A percentile compares a stretch with the other conserved stretches of the same genome.
phyloP scores from a whole-genome alignment of 257 asterid genomes.

The Coffea eugenioides region DNA sequence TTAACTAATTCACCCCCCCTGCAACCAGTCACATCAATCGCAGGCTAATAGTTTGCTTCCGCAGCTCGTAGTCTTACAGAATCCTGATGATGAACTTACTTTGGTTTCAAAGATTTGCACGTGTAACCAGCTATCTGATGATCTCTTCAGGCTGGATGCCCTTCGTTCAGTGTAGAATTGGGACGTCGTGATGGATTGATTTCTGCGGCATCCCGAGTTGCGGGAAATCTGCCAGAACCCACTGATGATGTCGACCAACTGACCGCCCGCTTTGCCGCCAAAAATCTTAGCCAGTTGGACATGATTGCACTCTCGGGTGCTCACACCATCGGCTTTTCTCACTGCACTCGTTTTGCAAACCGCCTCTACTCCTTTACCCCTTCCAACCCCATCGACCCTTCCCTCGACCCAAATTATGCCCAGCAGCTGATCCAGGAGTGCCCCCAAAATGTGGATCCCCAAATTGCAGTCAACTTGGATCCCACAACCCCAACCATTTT shows the following conservation, averaged over 20 bases:
- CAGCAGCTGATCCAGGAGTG: slow-evolving; percentile 54
- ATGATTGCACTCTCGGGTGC: slow-evolving; percentile 70
- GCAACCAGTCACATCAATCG: too few species aligned
- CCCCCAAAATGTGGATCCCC: slow-evolving; percentile 52
- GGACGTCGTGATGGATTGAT: slow-evolving; percentile 70
- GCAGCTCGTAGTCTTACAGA: too few species aligned
- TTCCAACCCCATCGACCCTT: slow-evolving; percentile 54
- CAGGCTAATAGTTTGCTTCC: too few species aligned
- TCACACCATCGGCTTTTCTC: slow-evolving; percentile 75
- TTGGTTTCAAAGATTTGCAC: too few species aligned
- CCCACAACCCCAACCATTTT: slow-evolving; percentile 53
- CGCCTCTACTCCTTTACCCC: slow-evolving; percentile 54
- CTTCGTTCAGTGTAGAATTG: slow-evolving; percentile 51
- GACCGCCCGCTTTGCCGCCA: slow-evolving; percentile 39
- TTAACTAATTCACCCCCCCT: too few species aligned
- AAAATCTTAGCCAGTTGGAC: slow-evolving; percentile 51
- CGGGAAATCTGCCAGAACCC: slow-evolving; percentile 62
- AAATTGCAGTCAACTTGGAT: slow-evolving; percentile 51
- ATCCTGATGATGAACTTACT: too few species aligned
- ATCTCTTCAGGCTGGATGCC: slow-evolving; percentile 62
- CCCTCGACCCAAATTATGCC: slow-evolving; percentile 54
- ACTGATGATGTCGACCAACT: slow-evolving; percentile 39
- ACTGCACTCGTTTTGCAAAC: slow-evolving; percentile 61
- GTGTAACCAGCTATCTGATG: neutral
- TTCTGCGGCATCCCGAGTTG: slow-evolving; percentile 54